Evolutionary conservation across 1,284 basidiomycete genomes (phyloP), one percentile per base, ranked within the genome.

Genomic region (Trichosporon sp.): DNA sequence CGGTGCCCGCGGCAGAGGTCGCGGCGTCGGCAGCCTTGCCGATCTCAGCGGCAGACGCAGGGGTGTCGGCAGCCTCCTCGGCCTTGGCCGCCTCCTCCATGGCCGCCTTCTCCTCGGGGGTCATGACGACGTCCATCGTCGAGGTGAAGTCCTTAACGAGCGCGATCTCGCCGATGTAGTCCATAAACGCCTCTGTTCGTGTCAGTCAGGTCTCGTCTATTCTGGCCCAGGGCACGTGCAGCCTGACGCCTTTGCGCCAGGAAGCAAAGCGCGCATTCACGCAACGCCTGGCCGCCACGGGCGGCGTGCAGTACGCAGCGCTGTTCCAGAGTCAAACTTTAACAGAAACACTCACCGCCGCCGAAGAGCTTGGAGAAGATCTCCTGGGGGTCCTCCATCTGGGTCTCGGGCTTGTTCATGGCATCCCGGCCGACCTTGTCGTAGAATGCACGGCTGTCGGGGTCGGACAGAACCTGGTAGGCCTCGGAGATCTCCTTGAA

Each of bases 401-500:
- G 77, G 35, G 74, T 77, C 58, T 77, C 78, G 15, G 76, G 74
- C 68, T 77, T 75, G 68, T 78, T 77, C 81, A 82, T 81, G 9
- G 76, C 80, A 25, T 75, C 76, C 82, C 92, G 92, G 62, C 95
- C 95, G 85, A 98, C 91, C 85, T 94, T 95, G 84, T 99, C 95
- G 79, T 99, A 99, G 63, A 95, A 92, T 0, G 89, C 89, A 64
- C 96, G 89, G 65, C 92, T 83, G 85, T 99, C 92, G 72, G 92
- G 83, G 83, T 95, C 91, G 42, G 91, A 92, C 29, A 96, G 85
- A 68, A 95, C 90, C 82, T 93, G 91, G 80, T 95, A 95, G 68
- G 92, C 92, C 87, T 95, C 93, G 79, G 92, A 92, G 77, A 97
- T 92, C 66, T 95, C 92, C 83, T 97, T 95, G 86, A 98, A 97